Evolutionary conservation across 73 alveolate species (phyloP).

Genomic region (Symbiodinium pilosum): DNA sequence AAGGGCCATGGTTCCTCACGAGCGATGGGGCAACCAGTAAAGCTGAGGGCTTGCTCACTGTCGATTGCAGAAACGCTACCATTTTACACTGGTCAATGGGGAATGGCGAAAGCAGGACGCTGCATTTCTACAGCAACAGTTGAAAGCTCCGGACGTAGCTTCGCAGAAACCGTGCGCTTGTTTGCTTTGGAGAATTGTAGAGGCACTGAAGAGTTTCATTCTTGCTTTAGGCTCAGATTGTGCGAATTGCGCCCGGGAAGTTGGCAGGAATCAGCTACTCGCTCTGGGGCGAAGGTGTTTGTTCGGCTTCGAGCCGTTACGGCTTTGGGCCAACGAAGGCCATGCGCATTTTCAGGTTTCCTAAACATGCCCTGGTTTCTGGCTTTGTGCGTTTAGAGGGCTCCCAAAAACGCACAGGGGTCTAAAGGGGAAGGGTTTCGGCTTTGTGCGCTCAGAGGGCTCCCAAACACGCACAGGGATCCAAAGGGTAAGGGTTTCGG

Average conservation of each 20-base stretch:
- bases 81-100: not conserved
- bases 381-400: too few species aligned
- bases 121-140: not conserved
- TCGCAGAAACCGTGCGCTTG: not conserved
- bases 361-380: too few species aligned
- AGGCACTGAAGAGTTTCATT: not conserved
- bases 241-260: not conserved
- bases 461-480: too few species aligned
- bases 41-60: not conserved
- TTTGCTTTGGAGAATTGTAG: not conserved
- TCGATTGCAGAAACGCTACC: not conserved
- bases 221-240: not conserved
- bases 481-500: not conserved
- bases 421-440: too few species aligned
- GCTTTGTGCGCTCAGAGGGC: too few species aligned
- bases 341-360: too few species aligned
- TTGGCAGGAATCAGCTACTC: not conserved
- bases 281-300: too few species aligned
- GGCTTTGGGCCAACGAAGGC: too few species aligned
- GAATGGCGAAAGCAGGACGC: not conserved
- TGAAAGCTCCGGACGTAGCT: not conserved
- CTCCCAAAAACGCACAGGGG: too few species aligned
- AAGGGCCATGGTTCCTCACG: not conserved
- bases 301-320: too few species aligned
- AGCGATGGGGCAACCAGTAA: conserved; percentile 4